Evolutionary conservation across 2,329 filamentous ascomycete genomes (phyloP), one percentile per base, ranked within the genome.

Genomic region (Keithomyces neogunnii): DNA sequence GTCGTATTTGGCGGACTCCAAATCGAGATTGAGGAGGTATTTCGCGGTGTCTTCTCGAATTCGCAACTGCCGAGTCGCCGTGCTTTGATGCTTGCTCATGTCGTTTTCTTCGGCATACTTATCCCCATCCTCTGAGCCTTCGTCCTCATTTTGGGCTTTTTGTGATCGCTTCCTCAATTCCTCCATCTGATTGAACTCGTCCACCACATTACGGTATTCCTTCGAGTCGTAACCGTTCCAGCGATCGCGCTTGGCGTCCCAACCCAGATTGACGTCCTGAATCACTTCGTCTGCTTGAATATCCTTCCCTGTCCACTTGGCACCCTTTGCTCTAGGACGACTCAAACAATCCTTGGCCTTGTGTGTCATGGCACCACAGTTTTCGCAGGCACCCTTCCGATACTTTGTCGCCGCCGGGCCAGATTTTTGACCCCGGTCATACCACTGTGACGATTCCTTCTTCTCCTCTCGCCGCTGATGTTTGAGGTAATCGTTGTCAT

Each of bases 181-280:
- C 65, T 96, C 92, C 67, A 96, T 74, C 64, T 92, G 82, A 56
- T 93, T 85, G 68, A 88, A 96, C 60, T 96, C 89, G 48, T 95
- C 84, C 40, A 97, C 84, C n/a, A 97, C 88, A 54, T 81, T 77
- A 54, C 82, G 78, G 66, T 96, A 97, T 67, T 97, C 88, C 57
- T 81, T 82, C 1, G 90, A 75, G 66, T 97, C 91, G 69, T 95
- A 99, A n/a, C 92, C 92, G 65, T 96, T 96, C 92, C 93, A 99
- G 43, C 92, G 82, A 72, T 99, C 93, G 59, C 93, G 80, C 74
- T 99, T 99, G 28, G 93, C 93, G 68, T 99, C 95, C 89, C 92
- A 99, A 3, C 91, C 89, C 46, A 97, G 73, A 45, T 88, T 82
- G 13, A 97, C 85, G 51, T 95, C 85, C 64, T 96, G 86, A 10